Evolutionary conservation across 1,139 yeast species (phyloP), one percentile per base, ranked within the genome.

Genomic region (Debaryomyces singareniensis): DNA sequence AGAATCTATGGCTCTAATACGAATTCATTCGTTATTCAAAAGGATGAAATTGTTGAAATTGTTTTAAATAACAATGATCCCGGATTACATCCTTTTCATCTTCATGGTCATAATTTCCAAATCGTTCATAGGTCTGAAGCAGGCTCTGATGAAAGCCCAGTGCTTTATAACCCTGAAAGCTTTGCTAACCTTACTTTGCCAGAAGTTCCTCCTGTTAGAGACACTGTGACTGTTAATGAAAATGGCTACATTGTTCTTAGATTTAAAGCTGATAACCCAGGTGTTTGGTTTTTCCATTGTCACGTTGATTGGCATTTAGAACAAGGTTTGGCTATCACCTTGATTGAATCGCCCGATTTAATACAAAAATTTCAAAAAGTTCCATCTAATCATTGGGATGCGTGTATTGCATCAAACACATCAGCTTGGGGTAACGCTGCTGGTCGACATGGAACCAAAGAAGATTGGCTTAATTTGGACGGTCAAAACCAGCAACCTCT

Each of bases 61-160:
- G 76, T 79, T 10, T 47, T 83, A 28, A 82, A 82, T 61, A 81
- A 80, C 51, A 58, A 57, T 42, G 93, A 83, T 52, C 71, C 82
- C 5, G 93, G 93, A 44, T 76, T 68, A 43, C 94, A 83, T 61
- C 93, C 94, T n/a, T 83, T 83, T 79, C 93, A 83, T 60, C 63
- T 83, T 47, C 94, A 83, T 57, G 94, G 94, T 2, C 93, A 82
- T 50, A 68, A 51, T 24, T 83, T 82, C 73, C 93, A 83, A 55
- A 43, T 62, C 11, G 58, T 80, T 27, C 56, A 61, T 13, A 50
- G 71, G 44, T 55, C 55, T 20, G 54, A 45, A 28, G 53, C 47
- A 15, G 60, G 61, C 9, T 58, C 49, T 13, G 58, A 49, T 12
- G 55, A 55, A 9, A 49, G 49, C 38, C 62, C 75, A 44, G 51